Base-by-base conservation (phyloP, 1,139 yeast species). In the Yamadazyma membranifaciens region DNA sequence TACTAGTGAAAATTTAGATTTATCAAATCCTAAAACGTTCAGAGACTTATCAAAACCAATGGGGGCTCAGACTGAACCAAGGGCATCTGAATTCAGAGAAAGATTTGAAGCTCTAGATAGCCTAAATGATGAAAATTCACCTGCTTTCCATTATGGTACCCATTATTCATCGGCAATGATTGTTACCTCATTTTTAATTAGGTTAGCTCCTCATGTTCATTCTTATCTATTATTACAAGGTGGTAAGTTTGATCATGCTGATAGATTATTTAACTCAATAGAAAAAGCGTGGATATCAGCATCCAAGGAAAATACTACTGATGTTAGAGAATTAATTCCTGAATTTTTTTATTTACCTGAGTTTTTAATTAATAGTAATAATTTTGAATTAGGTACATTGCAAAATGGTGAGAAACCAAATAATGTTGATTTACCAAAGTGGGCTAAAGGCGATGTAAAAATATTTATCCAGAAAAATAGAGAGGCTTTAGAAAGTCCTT, bases 151-250 rank as follows among this genome's bases (percentile, higher is more conserved):
- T 58, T 87, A 87, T 55, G 96, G 96, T 2, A 87, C 96, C 0
- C 96, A 87, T 59, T 87, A 87, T 57, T 87, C 95, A 0, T 86
- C 95, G 0, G 95, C 96, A 0, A 87, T 87, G 96, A 87, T 87
- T 53, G 95, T 86, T 2, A 75, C 94, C 0, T 83, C 92, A 0
- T 87, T 76, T 50, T 60, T 87, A 47, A 86, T 87, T 32, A 68
- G 96, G 37, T 53, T 87, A 27, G 77, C 81, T 46, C 96, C 96
- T 0, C 85, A 81, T 58, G 91, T 84, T 2, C 87, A 84, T 43
- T 83, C 94, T 0, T 87, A 84, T 52, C 63, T 86, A 36, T 59
- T 86, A 16, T 63, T 87, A 9, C 96, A 87, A 65, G 96, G 94
- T 9, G 95, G 95, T 0, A 82, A 78, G 43, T 86, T 87, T 63